Evolutionary conservation across 2,329 filamentous ascomycete species (phyloP).

Genomic region (Leptoxyphium fumago): DNA sequence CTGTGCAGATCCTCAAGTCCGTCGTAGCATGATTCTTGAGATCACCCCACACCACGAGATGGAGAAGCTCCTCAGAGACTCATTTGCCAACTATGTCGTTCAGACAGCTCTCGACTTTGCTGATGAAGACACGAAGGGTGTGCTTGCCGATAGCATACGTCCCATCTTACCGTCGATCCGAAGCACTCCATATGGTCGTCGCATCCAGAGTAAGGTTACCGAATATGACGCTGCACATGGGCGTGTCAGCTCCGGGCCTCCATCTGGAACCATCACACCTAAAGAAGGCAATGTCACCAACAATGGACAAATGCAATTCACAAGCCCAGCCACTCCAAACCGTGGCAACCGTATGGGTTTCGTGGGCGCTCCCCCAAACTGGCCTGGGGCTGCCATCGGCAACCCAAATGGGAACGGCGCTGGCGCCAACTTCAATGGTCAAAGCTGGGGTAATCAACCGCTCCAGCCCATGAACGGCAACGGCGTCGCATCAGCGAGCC

Average conservation of each 20-base stretch:
- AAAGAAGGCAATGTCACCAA: constrained; percentile 1
- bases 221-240: constrained; percentile 30
- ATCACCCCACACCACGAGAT: constrained; percentile 62
- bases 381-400: constrained; percentile 1
- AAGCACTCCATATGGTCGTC: constrained; percentile 83
- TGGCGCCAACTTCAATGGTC: neutral
- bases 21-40: constrained; percentile 72
- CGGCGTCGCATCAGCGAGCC: constrained; percentile 14
- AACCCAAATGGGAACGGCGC: neutral
- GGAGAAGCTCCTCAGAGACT: constrained; percentile 78
- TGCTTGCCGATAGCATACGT: constrained; percentile 70
- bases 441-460: constrained; percentile 3
- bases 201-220: constrained; percentile 77
- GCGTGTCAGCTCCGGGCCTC: constrained; percentile 1
- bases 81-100: constrained; percentile 93
- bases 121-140: constrained; percentile 55
- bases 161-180: constrained; percentile 74
- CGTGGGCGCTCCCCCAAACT: constrained; percentile 12
- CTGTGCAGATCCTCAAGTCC: constrained; percentile 59
- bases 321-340: constrained; percentile 3
- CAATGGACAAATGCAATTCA: neutral
- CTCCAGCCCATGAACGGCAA: constrained; percentile 1
- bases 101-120: constrained; percentile 88
- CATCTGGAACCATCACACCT: constrained; percentile 5
- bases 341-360: constrained; percentile 16